A percentile compares a stretch with the other conserved stretches of the same genome.
phyloP scores from a whole-genome alignment of 2,329 filamentous ascomycete genomes.

The Phaeosphaeriaceae sp. region DNA sequence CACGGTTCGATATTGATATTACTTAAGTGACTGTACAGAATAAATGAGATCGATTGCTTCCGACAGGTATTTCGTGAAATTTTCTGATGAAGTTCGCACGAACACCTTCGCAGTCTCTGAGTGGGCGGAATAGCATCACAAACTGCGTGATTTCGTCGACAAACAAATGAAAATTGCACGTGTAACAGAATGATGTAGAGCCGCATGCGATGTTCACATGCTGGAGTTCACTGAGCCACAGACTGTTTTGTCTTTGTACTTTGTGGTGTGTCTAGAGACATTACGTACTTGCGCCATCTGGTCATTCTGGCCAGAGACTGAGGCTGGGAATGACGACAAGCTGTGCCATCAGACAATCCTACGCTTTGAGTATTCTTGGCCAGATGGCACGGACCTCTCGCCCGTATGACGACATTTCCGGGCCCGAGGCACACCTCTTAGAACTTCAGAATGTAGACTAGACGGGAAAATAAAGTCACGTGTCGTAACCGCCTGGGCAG shows the following conservation, averaged over 20 bases:
- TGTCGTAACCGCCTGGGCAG: no score
- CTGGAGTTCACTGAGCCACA: no score
- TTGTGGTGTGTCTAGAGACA: background rate
- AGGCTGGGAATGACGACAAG: background rate
- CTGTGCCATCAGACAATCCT: background rate
- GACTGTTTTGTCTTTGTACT: no score
- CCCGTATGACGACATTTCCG: background rate
- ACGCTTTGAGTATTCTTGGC: background rate
- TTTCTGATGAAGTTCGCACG: no score
- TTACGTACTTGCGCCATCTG: background rate
- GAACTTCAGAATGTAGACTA: no score
- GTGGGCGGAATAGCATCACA: background rate
- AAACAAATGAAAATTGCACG: background rate
- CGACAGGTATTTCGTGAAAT: no score
- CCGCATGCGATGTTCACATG: background rate
- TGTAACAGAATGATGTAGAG: background rate
- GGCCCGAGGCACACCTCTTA: no score
- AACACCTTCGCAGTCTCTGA: no score
- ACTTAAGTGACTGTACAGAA: no score
- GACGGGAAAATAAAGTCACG: no score
- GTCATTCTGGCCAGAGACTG: background rate
- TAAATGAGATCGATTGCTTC: no score
- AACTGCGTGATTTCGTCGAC: background rate
- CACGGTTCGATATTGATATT: no score
- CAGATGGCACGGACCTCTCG: background rate